Evolutionary conservation across 2,329 filamentous ascomycete species (phyloP).

Genomic region (Cladosporium sp.): DNA sequence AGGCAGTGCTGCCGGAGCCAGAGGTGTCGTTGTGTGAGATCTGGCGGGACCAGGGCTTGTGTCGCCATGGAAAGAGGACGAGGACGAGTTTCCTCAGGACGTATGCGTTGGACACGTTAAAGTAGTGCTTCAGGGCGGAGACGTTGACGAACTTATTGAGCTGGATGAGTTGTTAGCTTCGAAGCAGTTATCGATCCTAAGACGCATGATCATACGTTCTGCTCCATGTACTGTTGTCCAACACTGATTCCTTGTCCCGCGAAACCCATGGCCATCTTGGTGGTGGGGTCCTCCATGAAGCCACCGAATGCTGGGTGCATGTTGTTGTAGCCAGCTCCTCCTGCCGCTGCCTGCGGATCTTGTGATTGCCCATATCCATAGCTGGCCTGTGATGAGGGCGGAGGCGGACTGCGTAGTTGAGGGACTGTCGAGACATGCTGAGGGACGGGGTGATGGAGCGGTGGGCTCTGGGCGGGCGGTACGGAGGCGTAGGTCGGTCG

Average conservation of each 20-base stretch:
- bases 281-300: conserved; percentile 94
- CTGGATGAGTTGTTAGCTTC: conserved; percentile 45
- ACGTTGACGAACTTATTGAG: conserved; percentile 86
- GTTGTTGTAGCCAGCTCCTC: conserved; percentile 34
- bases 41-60: conserved; percentile 95
- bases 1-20: conserved; percentile 58
- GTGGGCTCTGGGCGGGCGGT: conserved; percentile 74
- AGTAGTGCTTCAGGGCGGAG: conserved; percentile 94
- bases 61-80: conserved; percentile 95
- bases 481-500: conserved; percentile 77
- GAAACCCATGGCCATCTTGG: conserved; percentile 93
- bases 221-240: conserved; percentile 91
- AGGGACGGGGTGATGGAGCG: conserved; percentile 93
- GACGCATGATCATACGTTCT: conserved; percentile 66
- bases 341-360: conserved; percentile 29
- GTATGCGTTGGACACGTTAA: conserved; percentile 97
- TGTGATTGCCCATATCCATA: conserved; percentile 65
- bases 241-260: conserved; percentile 74
- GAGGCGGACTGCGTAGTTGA: conserved; percentile 90
- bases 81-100: conserved; percentile 91
- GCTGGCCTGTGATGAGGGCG: conserved; percentile 66
- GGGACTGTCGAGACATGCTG: conserved; percentile 98
- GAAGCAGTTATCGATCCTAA: neutral
- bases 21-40: conserved; percentile 64
- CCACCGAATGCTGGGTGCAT: conserved; percentile 71